phyloP scores from a whole-genome alignment of 2,329 filamentous ascomycete species.

The Bipolaris sorokiniana region DNA sequence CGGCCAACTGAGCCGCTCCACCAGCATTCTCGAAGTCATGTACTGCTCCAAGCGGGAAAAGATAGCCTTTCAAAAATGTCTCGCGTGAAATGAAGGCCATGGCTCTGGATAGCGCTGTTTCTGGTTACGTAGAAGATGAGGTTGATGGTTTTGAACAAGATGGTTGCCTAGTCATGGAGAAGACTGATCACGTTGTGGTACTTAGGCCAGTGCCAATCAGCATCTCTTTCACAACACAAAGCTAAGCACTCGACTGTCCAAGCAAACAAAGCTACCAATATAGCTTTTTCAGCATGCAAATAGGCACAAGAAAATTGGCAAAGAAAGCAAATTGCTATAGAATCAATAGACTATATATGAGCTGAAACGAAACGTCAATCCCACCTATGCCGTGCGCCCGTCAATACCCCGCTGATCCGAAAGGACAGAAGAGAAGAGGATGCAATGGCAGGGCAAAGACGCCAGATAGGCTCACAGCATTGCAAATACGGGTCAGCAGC shows the following conservation, averaged over 20 bases:
- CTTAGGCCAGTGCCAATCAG: neutral
- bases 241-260: neutral
- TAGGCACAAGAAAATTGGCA: neutral
- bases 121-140: neutral
- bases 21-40: neutral
- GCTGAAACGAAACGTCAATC: slow-evolving; percentile 45
- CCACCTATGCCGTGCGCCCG: slow-evolving; percentile 33
- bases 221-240: neutral
- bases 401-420: slow-evolving; percentile 27
- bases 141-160: neutral
- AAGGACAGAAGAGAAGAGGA: slow-evolving; percentile 27
- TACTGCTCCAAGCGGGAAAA: neutral
- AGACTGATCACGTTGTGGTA: neutral
- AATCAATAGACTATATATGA: slow-evolving; percentile 31
- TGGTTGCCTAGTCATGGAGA: neutral
- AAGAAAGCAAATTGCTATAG: neutral
- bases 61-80: neutral
- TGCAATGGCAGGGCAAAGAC: slow-evolving; percentile 35
- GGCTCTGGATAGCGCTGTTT: neutral
- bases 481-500: slow-evolving; percentile 13
- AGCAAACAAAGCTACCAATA: neutral
- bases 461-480: slow-evolving; percentile 41
- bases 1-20: neutral
- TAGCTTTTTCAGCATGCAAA: slow-evolving; percentile 4
- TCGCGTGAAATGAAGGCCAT: neutral